phyloP scores from a whole-genome alignment of 371 early-diverging fungal species.

The Gilbertella persicaria region DNA sequence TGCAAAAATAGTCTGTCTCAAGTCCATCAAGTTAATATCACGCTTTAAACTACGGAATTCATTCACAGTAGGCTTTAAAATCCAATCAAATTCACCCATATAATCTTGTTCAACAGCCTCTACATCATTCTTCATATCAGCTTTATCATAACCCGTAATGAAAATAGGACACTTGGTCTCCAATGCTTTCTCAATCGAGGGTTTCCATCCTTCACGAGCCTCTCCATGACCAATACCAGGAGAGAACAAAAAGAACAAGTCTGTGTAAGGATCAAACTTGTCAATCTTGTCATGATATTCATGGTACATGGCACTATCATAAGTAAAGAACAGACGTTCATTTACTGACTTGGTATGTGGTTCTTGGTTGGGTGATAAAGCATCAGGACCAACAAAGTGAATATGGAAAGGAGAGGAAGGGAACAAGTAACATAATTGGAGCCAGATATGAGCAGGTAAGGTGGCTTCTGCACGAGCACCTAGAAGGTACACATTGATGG shows the following conservation, averaged over 20 bases:
- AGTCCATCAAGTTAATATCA: constrained; percentile 74
- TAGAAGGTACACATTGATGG: constrained; percentile 72
- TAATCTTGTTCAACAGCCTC: constrained; percentile 63
- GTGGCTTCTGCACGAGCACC: constrained; percentile 84
- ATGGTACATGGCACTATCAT: constrained; percentile 47
- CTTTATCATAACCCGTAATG: constrained; percentile 76
- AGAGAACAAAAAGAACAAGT: constrained; percentile 81
- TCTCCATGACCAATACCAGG: constrained; percentile 75
- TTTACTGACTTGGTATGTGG: constrained; percentile 47
- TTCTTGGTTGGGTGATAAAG: constrained; percentile 58
- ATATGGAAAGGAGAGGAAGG: constrained; percentile 78
- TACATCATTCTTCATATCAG: constrained; percentile 68
- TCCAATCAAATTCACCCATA: constrained; percentile 73
- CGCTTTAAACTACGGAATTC: constrained; percentile 74
- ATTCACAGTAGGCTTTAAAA: constrained; percentile 72
- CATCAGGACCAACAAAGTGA: constrained; percentile 85
- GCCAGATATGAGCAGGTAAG: constrained; percentile 76
- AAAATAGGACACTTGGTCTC: constrained; percentile 85
- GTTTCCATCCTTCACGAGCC: constrained; percentile 71
- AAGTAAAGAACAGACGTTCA: constrained; percentile 55
- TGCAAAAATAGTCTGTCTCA: constrained; percentile 73
- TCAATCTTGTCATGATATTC: constrained; percentile 52
- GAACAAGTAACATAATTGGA: constrained; percentile 78
- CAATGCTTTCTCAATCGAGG: constrained; percentile 67
- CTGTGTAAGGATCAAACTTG: constrained; percentile 79